Evolutionary conservation across 305 asterid genomes (phyloP).

Genomic region (Ilex paraguariensis): DNA sequence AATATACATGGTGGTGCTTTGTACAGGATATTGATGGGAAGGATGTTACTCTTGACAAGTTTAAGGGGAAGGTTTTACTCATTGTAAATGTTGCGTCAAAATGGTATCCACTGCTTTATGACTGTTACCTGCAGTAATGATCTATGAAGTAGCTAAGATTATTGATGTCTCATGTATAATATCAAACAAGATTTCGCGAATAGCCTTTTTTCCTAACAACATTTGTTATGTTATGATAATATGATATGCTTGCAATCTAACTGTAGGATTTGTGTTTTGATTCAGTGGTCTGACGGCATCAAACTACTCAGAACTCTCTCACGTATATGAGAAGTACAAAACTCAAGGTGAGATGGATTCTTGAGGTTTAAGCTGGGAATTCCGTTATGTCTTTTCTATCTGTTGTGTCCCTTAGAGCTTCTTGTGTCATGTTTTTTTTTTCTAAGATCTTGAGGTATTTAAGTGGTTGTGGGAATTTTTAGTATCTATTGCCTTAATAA

Average conservation of each 20-base stretch:
- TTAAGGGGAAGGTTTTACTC: too few relatives aligned
- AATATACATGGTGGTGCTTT: too few relatives aligned
- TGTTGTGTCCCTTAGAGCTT: too few relatives aligned
- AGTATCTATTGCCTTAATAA: too few relatives aligned
- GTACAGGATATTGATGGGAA: too few relatives aligned
- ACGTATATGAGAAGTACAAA: slow-evolving; percentile 73
- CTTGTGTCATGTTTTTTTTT: too few relatives aligned
- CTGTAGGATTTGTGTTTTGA: slow-evolving; percentile 8
- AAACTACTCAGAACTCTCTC: slow-evolving; percentile 79
- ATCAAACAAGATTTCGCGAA: neutral
- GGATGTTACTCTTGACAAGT: too few relatives aligned
- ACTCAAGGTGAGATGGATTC: slow-evolving; percentile 55
- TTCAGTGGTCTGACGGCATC: slow-evolving; percentile 88
- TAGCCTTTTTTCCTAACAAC: slow-evolving; percentile 1
- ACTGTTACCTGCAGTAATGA: neutral
- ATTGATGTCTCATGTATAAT: neutral
- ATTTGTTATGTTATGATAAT: slow-evolving; percentile 4
- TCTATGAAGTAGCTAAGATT: neutral
- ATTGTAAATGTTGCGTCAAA: too few relatives aligned
- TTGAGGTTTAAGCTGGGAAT: too few relatives aligned
- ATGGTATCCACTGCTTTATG: slow-evolving; percentile 11
- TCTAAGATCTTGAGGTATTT: too few relatives aligned
- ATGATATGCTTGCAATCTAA: slow-evolving; percentile 13
- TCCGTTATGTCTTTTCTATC: too few relatives aligned
- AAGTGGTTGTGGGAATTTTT: too few relatives aligned